These are phyloP conservation scores for Xylaria sp. DNA, from an alignment of 2,329 filamentous ascomycete genomes.

Conservation along the genomic window DNA sequence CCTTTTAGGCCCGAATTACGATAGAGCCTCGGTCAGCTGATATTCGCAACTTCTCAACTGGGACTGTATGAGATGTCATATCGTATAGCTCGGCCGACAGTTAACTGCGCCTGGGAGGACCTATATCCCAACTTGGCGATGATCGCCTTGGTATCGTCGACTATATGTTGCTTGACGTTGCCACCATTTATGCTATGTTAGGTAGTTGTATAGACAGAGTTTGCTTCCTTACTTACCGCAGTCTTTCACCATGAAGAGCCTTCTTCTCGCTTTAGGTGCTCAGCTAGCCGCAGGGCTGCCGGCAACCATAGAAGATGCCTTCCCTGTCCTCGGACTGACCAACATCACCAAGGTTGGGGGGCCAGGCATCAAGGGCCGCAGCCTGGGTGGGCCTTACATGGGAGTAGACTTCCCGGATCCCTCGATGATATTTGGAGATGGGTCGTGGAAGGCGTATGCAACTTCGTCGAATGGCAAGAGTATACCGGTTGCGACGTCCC, in stretches of 20 bases:
- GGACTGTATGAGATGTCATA: conserved; percentile 11
- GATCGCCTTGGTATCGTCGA: conserved; percentile 13
- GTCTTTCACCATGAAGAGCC: conserved; percentile 40
- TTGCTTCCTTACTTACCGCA: conserved; percentile 1
- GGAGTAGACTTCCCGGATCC: conserved; percentile 46
- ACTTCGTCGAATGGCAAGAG: conserved; percentile 46
- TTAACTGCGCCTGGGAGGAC: conserved; percentile 9
- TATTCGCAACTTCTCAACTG: background rate
- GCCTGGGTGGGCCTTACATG: conserved; percentile 41
- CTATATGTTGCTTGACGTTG: conserved; percentile 27
- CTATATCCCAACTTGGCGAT: conserved; percentile 11
- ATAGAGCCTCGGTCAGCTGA: conserved; percentile 3
- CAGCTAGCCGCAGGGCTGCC: conserved; percentile 42
- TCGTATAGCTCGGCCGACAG: background rate
- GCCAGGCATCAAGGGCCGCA: conserved; percentile 36
- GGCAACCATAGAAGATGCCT: conserved; percentile 25
- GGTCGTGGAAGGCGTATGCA: conserved; percentile 47
- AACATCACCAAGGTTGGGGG: conserved; percentile 43
- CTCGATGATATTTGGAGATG: conserved; percentile 44
- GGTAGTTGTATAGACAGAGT: background rate
- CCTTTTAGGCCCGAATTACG: background rate
- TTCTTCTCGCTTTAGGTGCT: conserved; percentile 39
- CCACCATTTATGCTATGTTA: conserved; percentile 16
- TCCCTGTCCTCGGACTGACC: conserved; percentile 40
- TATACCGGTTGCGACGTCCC: conserved; percentile 45